phyloP scores from a whole-genome alignment of 345 rosid species.

The Syzygium aqueum region DNA sequence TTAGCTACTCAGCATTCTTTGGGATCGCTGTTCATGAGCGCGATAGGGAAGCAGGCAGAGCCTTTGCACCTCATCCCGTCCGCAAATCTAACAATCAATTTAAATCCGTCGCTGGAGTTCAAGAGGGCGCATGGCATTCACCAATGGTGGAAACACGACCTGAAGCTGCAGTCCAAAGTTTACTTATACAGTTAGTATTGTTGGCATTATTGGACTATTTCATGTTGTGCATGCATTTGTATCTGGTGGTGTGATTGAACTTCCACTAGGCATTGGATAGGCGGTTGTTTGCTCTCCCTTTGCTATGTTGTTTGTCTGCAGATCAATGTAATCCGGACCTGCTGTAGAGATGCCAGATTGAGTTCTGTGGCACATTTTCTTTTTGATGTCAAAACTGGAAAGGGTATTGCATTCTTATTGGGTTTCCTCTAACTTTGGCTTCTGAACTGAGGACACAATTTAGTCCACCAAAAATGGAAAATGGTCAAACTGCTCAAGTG shows the following conservation, averaged over 20 bases:
- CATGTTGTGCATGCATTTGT: background rate
- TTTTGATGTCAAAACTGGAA: background rate
- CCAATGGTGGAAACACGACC: constrained; percentile 84
- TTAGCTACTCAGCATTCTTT: constrained; percentile 66
- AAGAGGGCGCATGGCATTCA: constrained; percentile 84
- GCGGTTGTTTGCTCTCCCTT: background rate
- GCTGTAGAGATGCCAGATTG: background rate
- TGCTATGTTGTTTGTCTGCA: background rate
- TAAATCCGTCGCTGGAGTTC: constrained; percentile 30
- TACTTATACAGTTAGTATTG: constrained; percentile 34
- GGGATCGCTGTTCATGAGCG: constrained; percentile 52
- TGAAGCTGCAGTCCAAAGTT: constrained; percentile 35
- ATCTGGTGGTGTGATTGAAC: background rate
- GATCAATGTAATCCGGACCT: background rate
- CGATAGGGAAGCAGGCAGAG: constrained; percentile 47
- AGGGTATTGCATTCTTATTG: background rate
- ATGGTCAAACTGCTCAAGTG: background rate
- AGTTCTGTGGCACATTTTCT: background rate
- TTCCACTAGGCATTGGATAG: background rate
- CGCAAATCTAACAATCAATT: constrained; percentile 44
- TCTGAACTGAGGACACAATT: background rate
- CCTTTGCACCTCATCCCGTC: constrained; percentile 80
- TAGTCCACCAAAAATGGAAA: background rate
- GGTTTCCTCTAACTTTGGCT: background rate
- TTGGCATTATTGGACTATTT: background rate